phyloP scores from a whole-genome alignment of 2,329 filamentous ascomycete species.

The Colletotrichum chlorophyti region DNA sequence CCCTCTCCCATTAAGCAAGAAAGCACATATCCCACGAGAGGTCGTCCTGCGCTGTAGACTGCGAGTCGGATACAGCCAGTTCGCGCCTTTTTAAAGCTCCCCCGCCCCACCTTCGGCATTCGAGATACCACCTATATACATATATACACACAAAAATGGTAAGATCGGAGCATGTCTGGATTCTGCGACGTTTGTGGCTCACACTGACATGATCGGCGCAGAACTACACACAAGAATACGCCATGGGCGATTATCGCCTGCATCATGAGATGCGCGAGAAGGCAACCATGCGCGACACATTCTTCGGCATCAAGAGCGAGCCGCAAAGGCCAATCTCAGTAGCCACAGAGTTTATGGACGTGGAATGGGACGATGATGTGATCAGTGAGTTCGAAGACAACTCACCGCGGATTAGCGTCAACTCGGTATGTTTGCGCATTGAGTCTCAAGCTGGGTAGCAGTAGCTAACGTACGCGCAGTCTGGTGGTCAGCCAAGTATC shows the following conservation, averaged over 20 bases:
- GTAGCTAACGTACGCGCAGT: conserved; percentile 30
- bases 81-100: conserved; percentile 8
- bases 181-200: neutral
- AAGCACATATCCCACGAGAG: conserved; percentile 16
- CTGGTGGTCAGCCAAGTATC: conserved; percentile 71
- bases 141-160: conserved; percentile 43
- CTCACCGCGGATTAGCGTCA: conserved; percentile 71
- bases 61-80: conserved; percentile 24
- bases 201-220: conserved; percentile 29
- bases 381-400: conserved; percentile 68
- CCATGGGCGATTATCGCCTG: conserved; percentile 43
- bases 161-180: conserved; percentile 23
- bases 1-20: conserved; percentile 28
- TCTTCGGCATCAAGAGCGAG: conserved; percentile 65
- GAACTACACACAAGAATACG: conserved; percentile 44
- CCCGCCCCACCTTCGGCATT: conserved; percentile 17
- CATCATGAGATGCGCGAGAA: conserved; percentile 61
- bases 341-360: conserved; percentile 80
- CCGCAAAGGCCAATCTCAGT: conserved; percentile 70
- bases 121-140: conserved; percentile 26
- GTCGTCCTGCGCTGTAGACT: conserved; percentile 23
- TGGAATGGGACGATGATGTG: conserved; percentile 71
- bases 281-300: conserved; percentile 58
- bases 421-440: conserved; percentile 63
- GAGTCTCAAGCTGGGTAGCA: neutral